phyloP scores from a whole-genome alignment of 495 filamentous ascomycete species.

The Cercophora newfieldiana region DNA sequence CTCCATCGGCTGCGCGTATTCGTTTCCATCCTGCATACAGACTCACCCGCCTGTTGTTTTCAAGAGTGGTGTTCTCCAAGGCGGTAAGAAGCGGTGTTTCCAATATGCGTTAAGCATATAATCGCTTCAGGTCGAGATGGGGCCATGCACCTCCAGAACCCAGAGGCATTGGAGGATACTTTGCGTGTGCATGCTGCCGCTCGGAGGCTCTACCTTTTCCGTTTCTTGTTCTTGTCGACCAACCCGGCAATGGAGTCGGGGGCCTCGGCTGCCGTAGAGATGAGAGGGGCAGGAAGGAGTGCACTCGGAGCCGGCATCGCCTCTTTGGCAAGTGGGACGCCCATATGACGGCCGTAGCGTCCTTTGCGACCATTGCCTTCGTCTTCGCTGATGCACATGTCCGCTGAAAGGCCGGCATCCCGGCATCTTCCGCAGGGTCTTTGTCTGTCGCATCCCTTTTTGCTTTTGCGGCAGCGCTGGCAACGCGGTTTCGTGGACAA shows the following conservation, averaged over 20 bases:
- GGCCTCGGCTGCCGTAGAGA: conserved; percentile 20
- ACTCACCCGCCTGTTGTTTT: not conserved
- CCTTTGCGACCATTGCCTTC: conserved; percentile 95
- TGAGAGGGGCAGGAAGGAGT: conserved; percentile 43
- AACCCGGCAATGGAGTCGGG: not conserved
- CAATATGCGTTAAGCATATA: not conserved
- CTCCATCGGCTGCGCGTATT: not conserved
- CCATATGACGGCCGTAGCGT: conserved; percentile 95
- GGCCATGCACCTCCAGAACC: not conserved
- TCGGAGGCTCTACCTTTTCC: conserved; percentile 42
- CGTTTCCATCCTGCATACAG: not conserved
- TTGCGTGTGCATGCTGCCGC: not conserved
- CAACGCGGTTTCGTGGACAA: conserved; percentile 93
- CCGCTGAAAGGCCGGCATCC: conserved; percentile 88
- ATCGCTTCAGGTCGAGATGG: not conserved
- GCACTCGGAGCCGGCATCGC: conserved; percentile 35
- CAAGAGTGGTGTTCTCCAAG: not conserved
- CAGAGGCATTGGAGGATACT: not conserved
- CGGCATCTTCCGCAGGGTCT: conserved; percentile 92
- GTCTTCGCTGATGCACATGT: conserved; percentile 94
- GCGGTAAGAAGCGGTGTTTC: not conserved
- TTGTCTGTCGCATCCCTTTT: conserved; percentile 97
- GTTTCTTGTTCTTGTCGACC: conserved; percentile 51
- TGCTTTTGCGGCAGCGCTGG: conserved; percentile 97
- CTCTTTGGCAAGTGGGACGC: conserved; percentile 71